A percentile compares a stretch with the other conserved stretches of the same genome.
phyloP scores from a whole-genome alignment of 495 filamentous ascomycete species.

The Xeromyces bisporus region DNA sequence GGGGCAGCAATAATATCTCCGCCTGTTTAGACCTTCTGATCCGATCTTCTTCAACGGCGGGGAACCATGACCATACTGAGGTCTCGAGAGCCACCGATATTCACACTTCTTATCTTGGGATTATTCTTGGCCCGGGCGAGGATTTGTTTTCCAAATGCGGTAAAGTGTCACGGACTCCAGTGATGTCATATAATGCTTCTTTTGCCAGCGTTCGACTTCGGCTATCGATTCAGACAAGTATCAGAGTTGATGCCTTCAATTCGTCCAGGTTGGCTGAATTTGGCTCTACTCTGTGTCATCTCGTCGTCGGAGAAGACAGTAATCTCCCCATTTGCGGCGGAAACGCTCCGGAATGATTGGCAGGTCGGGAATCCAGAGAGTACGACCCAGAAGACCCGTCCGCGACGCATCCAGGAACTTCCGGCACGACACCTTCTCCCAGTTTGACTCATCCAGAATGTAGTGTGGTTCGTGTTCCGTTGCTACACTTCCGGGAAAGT shows the following conservation, averaged over 20 bases:
- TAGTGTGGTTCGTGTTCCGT: conserved; percentile 59
- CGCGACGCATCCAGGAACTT: conserved; percentile 63
- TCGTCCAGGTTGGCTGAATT: too few species aligned
- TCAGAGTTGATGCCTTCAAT: too few species aligned
- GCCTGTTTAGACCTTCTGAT: not conserved
- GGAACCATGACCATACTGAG: not conserved
- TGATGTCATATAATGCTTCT: not conserved
- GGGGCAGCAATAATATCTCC: not conserved
- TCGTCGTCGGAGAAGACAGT: conserved; percentile 56
- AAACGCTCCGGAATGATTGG: conserved; percentile 49
- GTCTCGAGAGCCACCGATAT: not conserved
- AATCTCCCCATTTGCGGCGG: conserved; percentile 60
- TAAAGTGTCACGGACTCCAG: not conserved
- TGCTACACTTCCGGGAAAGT: conserved; percentile 41
- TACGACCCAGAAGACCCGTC: conserved; percentile 57
- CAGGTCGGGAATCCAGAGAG: conserved; percentile 70
- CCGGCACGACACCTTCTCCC: conserved; percentile 58
- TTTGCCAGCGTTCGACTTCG: too few species aligned
- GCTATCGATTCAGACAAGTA: conserved; percentile 2
- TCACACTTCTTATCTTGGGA: not conserved
- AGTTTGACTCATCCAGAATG: conserved; percentile 45
- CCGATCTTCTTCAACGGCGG: not conserved
- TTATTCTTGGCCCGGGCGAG: not conserved
- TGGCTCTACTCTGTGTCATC: not conserved
- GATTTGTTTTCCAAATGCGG: conserved; percentile 3